A percentile compares a stretch with the other conserved stretches of the same genome.
phyloP scores from a whole-genome alignment of 2,329 filamentous ascomycete genomes.

The Ceratocystis diversiconidia region DNA sequence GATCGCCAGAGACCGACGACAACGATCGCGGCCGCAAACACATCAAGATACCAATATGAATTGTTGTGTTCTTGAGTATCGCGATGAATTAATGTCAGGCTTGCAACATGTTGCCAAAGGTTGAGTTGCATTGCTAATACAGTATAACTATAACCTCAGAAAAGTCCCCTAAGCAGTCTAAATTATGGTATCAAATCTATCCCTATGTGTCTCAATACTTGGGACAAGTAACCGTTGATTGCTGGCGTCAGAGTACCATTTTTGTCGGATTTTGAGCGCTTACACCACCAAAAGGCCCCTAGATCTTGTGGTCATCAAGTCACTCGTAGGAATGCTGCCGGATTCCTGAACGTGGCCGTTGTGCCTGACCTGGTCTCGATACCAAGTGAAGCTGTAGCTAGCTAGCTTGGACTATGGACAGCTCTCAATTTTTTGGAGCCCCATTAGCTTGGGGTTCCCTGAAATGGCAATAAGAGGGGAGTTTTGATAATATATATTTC shows the following conservation, averaged over 20 bases:
- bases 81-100: background rate
- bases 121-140: background rate
- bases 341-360: slow-evolving; percentile 16
- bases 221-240: background rate
- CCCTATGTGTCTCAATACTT: slow-evolving; percentile 10
- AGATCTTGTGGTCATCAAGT: background rate
- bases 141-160: background rate
- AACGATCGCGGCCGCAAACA: no score
- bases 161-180: background rate
- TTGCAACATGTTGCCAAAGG: background rate
- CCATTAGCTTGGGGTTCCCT: background rate
- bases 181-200: background rate
- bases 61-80: background rate
- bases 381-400: background rate
- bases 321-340: slow-evolving; percentile 5
- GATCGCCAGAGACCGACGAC: background rate
- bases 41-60: background rate
- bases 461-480: background rate
- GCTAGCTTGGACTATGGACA: background rate
- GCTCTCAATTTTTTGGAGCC: background rate
- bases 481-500: background rate
- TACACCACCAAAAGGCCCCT: background rate
- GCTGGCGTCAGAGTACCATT: background rate
- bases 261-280: background rate
- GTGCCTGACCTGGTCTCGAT: background rate